Evolutionary conservation across 768 basidiomycete genomes (phyloP), one percentile per base, ranked within the genome.

Genomic region (Cystofilobasidium macerans): DNA sequence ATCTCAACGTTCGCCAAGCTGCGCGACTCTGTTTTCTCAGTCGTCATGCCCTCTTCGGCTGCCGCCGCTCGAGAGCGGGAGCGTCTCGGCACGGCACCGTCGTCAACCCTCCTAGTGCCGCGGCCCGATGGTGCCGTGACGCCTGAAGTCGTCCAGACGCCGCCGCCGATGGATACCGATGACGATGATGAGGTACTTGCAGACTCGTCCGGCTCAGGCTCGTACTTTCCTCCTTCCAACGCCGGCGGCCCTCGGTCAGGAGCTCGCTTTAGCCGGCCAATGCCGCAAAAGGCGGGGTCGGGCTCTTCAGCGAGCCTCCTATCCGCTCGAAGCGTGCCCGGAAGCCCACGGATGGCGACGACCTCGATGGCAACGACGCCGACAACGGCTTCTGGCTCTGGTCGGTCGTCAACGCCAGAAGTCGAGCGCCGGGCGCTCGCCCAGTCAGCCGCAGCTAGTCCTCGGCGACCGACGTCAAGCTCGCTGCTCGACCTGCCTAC

Each of bases 401-500:
- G 9, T 42, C 42, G 42, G 16, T 42, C 42, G 42, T n/a, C n/a
- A n/a, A n/a, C 5, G 7, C 42, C 42, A 16, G 45, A n/a, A 20
- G 14, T n/a, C 45, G 45, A 47, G 42, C 7, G 42, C 42, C 7
- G 14, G 8, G 8, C 8, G 36, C 36, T 7, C 36, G 36, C 14
- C 16, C 9, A 7, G 42, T 20, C 7, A 4, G 14, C 42, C 7
- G 9, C 16, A 13, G 42, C 7, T n/a, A 47, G 45, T 13, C 45
- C 45, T 6, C 45, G 24, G 45, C 20, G 45, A 16, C 45, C 45
- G 9, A n/a, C n/a, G 3, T 47, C 45, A n/a, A n/a, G 22, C 6
- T 47, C 45, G 45, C n/a, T 47, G 45, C 45, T 47, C 22, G 45
- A 47, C 45, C n/a, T 47, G 45, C 45, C 45, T 20, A 47, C 45